phyloP scores from a whole-genome alignment of 805 yeast genomes.

The Cyberlindnera veronae region DNA sequence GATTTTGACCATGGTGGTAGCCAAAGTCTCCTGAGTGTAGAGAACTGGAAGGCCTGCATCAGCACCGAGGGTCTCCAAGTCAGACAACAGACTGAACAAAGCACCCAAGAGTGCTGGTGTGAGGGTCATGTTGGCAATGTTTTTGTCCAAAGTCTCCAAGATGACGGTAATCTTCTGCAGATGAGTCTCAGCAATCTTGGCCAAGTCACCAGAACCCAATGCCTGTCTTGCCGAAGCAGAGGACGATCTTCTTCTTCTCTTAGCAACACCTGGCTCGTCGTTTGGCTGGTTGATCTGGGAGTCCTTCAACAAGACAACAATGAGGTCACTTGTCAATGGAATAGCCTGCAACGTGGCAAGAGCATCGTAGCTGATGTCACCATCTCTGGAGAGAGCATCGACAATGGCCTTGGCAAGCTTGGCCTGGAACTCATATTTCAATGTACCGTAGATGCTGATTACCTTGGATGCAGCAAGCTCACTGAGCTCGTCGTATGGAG shows the following conservation, averaged over 20 bases:
- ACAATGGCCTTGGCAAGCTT: slow-evolving; percentile 57
- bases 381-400: slow-evolving; percentile 45
- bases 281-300: slow-evolving; percentile 51
- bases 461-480: slow-evolving; percentile 50
- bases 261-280: slow-evolving; percentile 45
- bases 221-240: slow-evolving; percentile 74
- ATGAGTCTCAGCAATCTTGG: slow-evolving; percentile 72
- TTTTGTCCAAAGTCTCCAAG: slow-evolving; percentile 71
- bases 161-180: slow-evolving; percentile 73
- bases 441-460: slow-evolving; percentile 48
- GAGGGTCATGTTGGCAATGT: slow-evolving; percentile 28
- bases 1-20: slow-evolving; percentile 75
- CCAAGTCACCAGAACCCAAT: slow-evolving; percentile 65
- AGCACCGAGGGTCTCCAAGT: slow-evolving; percentile 77
- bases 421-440: slow-evolving; percentile 57
- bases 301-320: slow-evolving; percentile 55
- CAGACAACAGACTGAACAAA: slow-evolving; percentile 62
- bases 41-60: slow-evolving; percentile 91
- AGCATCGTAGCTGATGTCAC: slow-evolving; percentile 46
- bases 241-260: slow-evolving; percentile 82
- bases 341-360: slow-evolving; percentile 51
- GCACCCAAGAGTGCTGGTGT: slow-evolving; percentile 46
- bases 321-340: slow-evolving; percentile 50
- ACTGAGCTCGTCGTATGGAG: slow-evolving; percentile 41
- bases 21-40: slow-evolving; percentile 87